These are phyloP conservation scores for Lentinula boryana DNA, from an alignment of 768 basidiomycete species.

Conservation along the genomic window DNA sequence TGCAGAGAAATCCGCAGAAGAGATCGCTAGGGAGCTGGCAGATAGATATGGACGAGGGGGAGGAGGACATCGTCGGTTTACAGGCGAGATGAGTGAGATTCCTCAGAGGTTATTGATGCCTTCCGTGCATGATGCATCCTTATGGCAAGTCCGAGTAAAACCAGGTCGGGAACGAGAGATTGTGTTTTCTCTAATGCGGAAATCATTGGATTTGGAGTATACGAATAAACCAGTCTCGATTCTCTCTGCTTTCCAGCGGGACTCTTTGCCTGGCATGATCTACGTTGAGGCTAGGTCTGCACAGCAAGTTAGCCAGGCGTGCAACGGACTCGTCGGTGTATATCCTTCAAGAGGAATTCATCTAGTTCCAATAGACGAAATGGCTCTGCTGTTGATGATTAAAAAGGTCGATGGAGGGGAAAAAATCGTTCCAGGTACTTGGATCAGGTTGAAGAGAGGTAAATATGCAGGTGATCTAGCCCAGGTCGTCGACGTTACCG, in stretches of 20 bases:
- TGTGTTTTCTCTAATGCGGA: constrained; percentile 91
- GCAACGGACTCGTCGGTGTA: constrained; percentile 88
- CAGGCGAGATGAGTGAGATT: constrained; percentile 89
- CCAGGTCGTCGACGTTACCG: constrained; percentile 89
- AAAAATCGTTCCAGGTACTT: constrained; percentile 78
- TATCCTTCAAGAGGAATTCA: constrained; percentile 78
- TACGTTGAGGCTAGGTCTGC: constrained; percentile 93
- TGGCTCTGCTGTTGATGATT: constrained; percentile 93
- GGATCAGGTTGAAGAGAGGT: constrained; percentile 93
- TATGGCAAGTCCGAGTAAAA: constrained; percentile 96
- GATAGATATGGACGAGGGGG: constrained; percentile 66
- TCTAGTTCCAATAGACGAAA: constrained; percentile 94
- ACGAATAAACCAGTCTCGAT: constrained; percentile 77
- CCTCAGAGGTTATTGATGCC: constrained; percentile 96
- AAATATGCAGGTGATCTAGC: constrained; percentile 94
- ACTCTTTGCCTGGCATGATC: constrained; percentile 92
- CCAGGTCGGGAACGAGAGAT: constrained; percentile 93
- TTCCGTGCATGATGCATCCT: constrained; percentile 87
- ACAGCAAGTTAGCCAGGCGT: constrained; percentile 78
- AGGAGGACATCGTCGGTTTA: constrained; percentile 57
- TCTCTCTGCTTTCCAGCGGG: constrained; percentile 90
- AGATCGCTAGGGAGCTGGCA: constrained; percentile 77
- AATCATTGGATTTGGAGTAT: constrained; percentile 81
- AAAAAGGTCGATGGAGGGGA: constrained; percentile 77
- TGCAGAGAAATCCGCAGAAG: constrained; percentile 73